phyloP scores from a whole-genome alignment of 2,329 filamentous ascomycete genomes.

The Talaromyces atroroseus region DNA sequence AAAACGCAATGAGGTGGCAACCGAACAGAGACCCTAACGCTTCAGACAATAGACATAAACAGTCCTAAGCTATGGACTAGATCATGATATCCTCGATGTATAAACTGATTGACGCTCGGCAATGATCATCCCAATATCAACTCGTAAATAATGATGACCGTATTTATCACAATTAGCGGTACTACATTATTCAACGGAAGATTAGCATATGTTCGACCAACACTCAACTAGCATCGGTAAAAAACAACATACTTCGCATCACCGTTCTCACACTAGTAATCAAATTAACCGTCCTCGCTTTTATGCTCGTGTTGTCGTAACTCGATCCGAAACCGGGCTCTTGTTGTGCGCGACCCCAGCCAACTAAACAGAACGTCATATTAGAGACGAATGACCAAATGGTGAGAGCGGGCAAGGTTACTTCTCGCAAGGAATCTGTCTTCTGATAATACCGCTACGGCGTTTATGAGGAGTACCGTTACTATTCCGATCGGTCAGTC shows the following conservation, averaged over 20 bases:
- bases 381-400: neutral
- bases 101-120: neutral
- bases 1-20: neutral
- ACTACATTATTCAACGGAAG: slow-evolving; percentile 47
- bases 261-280: slow-evolving; percentile 86
- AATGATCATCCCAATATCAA: slow-evolving; percentile 59
- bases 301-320: slow-evolving; percentile 69
- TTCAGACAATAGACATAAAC: neutral
- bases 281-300: slow-evolving; percentile 80
- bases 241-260: slow-evolving; percentile 72
- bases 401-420: slow-evolving; percentile 32
- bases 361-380: slow-evolving; percentile 51
- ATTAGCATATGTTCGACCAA: neutral
- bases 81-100: neutral
- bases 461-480: slow-evolving; percentile 85
- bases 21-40: neutral
- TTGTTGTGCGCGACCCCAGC: slow-evolving; percentile 59
- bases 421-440: slow-evolving; percentile 84
- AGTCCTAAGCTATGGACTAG: neutral
- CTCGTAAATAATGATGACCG: slow-evolving; percentile 76
- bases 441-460: slow-evolving; percentile 88
- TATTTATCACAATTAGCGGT: slow-evolving; percentile 78
- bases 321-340: slow-evolving; percentile 74
- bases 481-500: neutral
- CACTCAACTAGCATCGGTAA: neutral